A percentile compares a stretch with the other conserved stretches of the same genome.
These are phyloP conservation scores for Canariomyces notabilis DNA, from an alignment of 2,329 filamentous ascomycete genomes.

Conservation along the genomic window DNA sequence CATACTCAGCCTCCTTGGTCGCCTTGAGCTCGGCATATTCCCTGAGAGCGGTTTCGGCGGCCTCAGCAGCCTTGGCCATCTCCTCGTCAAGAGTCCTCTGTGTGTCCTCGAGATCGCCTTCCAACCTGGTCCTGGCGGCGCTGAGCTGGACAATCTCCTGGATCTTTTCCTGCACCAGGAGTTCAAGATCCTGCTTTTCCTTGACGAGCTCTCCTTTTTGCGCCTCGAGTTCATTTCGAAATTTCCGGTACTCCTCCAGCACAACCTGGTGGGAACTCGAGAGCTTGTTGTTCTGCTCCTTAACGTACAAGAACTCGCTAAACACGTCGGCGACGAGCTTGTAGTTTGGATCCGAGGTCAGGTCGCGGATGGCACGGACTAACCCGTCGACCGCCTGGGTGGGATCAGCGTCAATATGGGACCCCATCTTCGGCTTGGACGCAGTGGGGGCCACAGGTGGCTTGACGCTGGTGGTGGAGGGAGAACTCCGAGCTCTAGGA, in stretches of 20 bases:
- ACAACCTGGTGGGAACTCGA: conserved; percentile 29
- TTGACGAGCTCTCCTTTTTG: conserved; percentile 23
- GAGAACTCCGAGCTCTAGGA: not conserved
- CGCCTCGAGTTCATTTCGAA: conserved; percentile 30
- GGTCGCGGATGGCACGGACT: conserved; percentile 31
- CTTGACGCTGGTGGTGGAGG: conserved; percentile 4
- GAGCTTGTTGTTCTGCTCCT: conserved; percentile 30
- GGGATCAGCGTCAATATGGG: conserved; percentile 20
- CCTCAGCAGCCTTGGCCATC: conserved; percentile 16
- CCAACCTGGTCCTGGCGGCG: conserved; percentile 19
- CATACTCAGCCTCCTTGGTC: conserved; percentile 3
- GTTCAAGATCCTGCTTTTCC: conserved; percentile 27
- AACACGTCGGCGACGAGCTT: conserved; percentile 32
- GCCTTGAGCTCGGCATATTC: conserved; percentile 10
- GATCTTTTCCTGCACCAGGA: conserved; percentile 23
- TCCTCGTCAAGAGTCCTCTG: conserved; percentile 18
- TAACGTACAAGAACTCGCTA: conserved; percentile 30
- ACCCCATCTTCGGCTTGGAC: conserved; percentile 18
- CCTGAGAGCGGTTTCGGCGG: conserved; percentile 18
- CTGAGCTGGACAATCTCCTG: conserved; percentile 25
- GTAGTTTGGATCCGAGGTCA: conserved; percentile 32
- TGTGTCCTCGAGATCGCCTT: conserved; percentile 23
- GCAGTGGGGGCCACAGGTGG: not conserved
- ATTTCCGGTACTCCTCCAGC: conserved; percentile 32
- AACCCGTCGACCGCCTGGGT: conserved; percentile 30